A percentile compares a stretch with the other conserved stretches of the same genome.
These are phyloP conservation scores for Terfezia boudieri DNA, from an alignment of 495 filamentous ascomycete species.

Conservation along the genomic window DNA sequence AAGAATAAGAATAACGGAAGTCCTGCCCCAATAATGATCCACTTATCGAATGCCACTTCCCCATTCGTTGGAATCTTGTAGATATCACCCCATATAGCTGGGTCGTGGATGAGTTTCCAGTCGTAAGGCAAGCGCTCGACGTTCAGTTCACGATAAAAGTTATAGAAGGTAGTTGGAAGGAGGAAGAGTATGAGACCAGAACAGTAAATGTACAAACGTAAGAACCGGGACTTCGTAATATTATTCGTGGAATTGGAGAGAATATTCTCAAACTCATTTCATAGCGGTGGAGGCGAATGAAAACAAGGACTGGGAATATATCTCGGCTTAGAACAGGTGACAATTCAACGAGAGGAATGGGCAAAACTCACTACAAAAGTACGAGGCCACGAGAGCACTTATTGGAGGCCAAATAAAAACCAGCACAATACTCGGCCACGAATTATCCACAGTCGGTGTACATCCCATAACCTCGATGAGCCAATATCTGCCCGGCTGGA, in stretches of 20 bases:
- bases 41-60: slow-evolving; percentile 37
- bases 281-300: slow-evolving; percentile 45
- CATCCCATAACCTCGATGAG: slow-evolving; percentile 59
- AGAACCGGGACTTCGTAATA: slow-evolving; percentile 43
- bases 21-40: slow-evolving; percentile 38
- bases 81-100: slow-evolving; percentile 34
- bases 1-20: slow-evolving; percentile 48
- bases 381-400: slow-evolving; percentile 36
- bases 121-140: slow-evolving; percentile 27
- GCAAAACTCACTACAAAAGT: slow-evolving; percentile 46
- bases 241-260: slow-evolving; percentile 33
- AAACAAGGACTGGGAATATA: slow-evolving; percentile 32
- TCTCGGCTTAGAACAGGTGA: slow-evolving; percentile 1
- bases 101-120: slow-evolving; percentile 31
- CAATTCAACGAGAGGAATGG: background rate
- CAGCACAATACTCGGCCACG: slow-evolving; percentile 48
- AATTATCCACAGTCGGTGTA: slow-evolving; percentile 35
- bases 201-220: slow-evolving; percentile 60
- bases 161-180: slow-evolving; percentile 38
- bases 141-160: slow-evolving; percentile 34
- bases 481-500: slow-evolving; percentile 50
- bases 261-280: slow-evolving; percentile 34
- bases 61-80: slow-evolving; percentile 35
- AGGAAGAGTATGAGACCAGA: slow-evolving; percentile 41
- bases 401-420: slow-evolving; percentile 43